Evolutionary conservation across 805 yeast genomes (phyloP), one percentile per base, ranked within the genome.

Genomic region (Yamadazyma kitorensis): DNA sequence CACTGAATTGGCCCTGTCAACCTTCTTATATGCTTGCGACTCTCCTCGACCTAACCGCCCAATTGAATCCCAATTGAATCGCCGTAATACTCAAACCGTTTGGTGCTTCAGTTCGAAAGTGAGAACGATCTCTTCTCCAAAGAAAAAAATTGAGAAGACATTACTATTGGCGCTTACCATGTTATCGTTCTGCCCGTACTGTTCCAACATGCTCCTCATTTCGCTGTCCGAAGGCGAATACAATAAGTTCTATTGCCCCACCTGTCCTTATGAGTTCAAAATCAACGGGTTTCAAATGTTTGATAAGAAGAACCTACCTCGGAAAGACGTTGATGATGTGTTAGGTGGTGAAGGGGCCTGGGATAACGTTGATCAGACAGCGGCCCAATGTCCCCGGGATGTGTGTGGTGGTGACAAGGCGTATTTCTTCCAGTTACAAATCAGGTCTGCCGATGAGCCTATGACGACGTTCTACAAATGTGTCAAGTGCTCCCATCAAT

Each of bases 391-490:
- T 69, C 96, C 97, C 3, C 70, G 78, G 27, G 95, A 86, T 38
- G 54, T 68, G 2, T 93, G 98, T 68, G 95, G 86, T 25, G 81
- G 82, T 45, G 84, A 78, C 46, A 86, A 87, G 60, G 98, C 98
- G 0, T 93, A 93, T 62, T 93, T 86, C 70, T 93, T 89, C 74
- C 98, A 93, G 64, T 68, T 93, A 40, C 98, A 93, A 61, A 93
- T 93, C 52, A 74, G 98, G 61, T 85, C 95, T 42, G 98, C 98
- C 2, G 98, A 93, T 73, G 98, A 93, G 67, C 98, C 98, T 16
- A 93, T 93, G 98, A 93, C 98, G 0, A 91, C 98, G 2, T 93
- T 93, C 58, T 91, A 86, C 60, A 88, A 91, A 60, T 93, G 98
- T 67, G 88, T 88, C 23, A 82, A 78, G 43, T 93, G 98, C 68